Evolutionary conservation across 805 yeast species (phyloP).

Genomic region (Yamadazyma akitaensis): DNA sequence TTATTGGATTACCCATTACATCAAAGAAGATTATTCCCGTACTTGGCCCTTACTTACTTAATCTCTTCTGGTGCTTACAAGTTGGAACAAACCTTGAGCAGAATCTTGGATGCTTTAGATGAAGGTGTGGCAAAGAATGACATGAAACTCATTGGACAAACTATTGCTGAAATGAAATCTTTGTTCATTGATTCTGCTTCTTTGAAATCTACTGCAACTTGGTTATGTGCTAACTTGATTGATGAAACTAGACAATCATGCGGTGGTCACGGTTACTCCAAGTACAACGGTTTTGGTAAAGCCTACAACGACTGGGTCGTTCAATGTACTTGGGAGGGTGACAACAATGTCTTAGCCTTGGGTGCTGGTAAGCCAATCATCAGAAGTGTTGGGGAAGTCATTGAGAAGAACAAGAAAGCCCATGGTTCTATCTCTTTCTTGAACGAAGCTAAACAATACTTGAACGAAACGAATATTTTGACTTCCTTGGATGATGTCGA

Average conservation of each 20-base stretch:
- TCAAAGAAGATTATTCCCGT: constrained; percentile 45
- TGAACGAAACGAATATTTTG: constrained; percentile 30
- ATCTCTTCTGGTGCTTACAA: constrained; percentile 37
- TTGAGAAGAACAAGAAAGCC: constrained; percentile 29
- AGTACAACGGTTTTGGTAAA: constrained; percentile 45
- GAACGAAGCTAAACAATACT: constrained; percentile 21
- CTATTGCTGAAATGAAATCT: constrained; percentile 38
- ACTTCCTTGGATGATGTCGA: constrained; percentile 23
- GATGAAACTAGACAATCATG: constrained; percentile 44
- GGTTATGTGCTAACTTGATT: constrained; percentile 42
- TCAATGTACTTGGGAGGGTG: constrained; percentile 51
- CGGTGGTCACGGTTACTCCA: constrained; percentile 48
- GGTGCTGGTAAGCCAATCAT: constrained; percentile 40
- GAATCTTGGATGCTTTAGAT: constrained; percentile 32
- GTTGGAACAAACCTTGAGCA: constrained; percentile 31
- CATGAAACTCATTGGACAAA: constrained; percentile 25
- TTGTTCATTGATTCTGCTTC: constrained; percentile 45
- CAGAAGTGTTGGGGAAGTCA: constrained; percentile 27
- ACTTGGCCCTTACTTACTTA: constrained; percentile 39
- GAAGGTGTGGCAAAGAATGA: constrained; percentile 34
- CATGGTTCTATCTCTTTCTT: constrained; percentile 35
- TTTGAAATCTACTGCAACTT: constrained; percentile 42
- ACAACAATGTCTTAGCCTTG: constrained; percentile 43
- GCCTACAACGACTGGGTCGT: constrained; percentile 46
- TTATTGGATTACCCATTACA: constrained; percentile 45